A percentile compares a stretch with the other conserved stretches of the same genome.
phyloP scores from a whole-genome alignment of 345 rosid genomes.

The Hypericum androsaemum region DNA sequence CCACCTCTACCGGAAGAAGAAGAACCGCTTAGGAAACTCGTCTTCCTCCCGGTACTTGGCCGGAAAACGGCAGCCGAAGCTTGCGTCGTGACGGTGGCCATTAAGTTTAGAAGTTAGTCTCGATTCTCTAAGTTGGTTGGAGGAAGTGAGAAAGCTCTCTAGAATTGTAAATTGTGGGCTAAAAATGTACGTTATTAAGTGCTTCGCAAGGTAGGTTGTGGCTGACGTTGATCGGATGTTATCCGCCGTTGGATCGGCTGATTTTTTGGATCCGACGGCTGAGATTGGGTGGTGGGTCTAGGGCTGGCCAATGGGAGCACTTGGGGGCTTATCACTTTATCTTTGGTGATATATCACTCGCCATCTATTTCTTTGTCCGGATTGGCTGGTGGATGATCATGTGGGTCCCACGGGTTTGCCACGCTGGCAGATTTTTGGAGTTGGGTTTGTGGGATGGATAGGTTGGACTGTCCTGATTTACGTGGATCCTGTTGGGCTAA shows the following conservation, averaged over 20 bases:
- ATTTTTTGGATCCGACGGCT: constrained; percentile 21
- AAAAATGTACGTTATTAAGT: no score
- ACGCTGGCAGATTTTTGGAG: constrained; percentile 14
- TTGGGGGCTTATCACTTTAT: constrained; percentile 36
- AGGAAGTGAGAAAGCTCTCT: background rate
- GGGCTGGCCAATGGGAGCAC: constrained; percentile 24
- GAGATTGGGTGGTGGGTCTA: constrained; percentile 16
- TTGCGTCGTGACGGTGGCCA: constrained; percentile 83
- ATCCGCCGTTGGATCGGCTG: constrained; percentile 13
- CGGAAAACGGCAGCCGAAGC: constrained; percentile 80
- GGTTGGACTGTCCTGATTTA: background rate
- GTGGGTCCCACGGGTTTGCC: constrained; percentile 25
- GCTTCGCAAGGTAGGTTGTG: constrained; percentile 19
- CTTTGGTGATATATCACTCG: constrained; percentile 36
- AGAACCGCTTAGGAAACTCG: constrained; percentile 63
- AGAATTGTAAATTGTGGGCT: no score
- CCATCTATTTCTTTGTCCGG: constrained; percentile 29
- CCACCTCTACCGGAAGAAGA: constrained; percentile 41
- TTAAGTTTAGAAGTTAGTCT: constrained; percentile 13
- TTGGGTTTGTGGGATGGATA: no score
- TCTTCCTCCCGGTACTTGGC: constrained; percentile 39
- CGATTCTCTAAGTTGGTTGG: background rate
- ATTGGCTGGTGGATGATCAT: constrained; percentile 46
- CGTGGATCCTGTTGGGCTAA: background rate
- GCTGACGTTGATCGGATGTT: constrained; percentile 17